Evolutionary conservation across 495 filamentous ascomycete genomes (phyloP).

Genomic region (Xylaria flabelliformis): DNA sequence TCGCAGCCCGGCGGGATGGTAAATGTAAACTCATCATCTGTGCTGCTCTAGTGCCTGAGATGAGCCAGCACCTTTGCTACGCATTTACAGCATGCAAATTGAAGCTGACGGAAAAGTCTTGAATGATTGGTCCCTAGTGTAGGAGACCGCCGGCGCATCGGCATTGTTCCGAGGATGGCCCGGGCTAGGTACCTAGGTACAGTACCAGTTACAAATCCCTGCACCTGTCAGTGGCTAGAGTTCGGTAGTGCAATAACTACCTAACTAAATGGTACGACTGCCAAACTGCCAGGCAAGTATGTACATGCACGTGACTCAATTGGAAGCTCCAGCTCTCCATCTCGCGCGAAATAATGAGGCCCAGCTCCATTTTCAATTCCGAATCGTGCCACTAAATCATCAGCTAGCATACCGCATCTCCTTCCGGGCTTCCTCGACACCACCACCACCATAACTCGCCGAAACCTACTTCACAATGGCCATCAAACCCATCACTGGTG

Average conservation of each 20-base stretch:
- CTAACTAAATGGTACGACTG: conserved; percentile 7
- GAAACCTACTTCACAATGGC: conserved; percentile 48
- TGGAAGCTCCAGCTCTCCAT: conserved; percentile 25
- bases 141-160: neutral
- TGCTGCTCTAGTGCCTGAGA: conserved; percentile 14
- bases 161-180: conserved; percentile 20
- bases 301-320: conserved; percentile 26
- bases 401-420: conserved; percentile 20
- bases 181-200: neutral
- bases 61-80: conserved; percentile 10
- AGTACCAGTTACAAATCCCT: neutral
- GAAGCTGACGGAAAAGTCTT: conserved; percentile 23
- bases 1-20: conserved; percentile 50
- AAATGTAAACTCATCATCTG: conserved; percentile 52
- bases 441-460: conserved; percentile 29
- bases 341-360: conserved; percentile 27
- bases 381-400: conserved; percentile 33
- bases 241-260: no score
- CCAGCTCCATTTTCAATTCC: conserved; percentile 26
- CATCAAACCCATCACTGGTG: conserved; percentile 50
- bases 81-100: neutral
- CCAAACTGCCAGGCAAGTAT: neutral
- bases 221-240: conserved; percentile 9
- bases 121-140: conserved; percentile 4
- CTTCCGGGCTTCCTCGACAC: conserved; percentile 22